Conservation (phyloP, 257 asterid genomes). For the Penstemon newberryi region DNA sequence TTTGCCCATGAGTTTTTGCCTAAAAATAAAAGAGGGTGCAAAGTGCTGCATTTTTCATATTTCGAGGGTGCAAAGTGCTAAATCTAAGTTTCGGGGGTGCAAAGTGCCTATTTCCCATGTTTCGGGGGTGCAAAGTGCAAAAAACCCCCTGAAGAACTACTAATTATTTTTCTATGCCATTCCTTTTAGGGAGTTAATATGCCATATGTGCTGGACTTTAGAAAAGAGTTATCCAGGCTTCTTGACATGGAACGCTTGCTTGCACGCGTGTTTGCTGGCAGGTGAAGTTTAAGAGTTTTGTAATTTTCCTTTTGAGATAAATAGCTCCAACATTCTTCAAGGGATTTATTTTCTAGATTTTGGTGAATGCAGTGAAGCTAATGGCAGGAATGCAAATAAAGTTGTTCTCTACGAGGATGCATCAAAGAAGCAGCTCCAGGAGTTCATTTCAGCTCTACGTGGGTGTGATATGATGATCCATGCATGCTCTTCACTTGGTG, state of each 20-base stretch:
- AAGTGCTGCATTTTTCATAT: too few relatives aligned
- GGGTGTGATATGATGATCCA: slow-evolving; percentile 76
- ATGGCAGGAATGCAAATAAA: slow-evolving; percentile 88
- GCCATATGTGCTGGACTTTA: slow-evolving; percentile 66
- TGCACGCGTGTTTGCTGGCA: slow-evolving; percentile 81
- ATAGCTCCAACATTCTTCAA: slow-evolving; percentile 12
- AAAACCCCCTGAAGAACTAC: slow-evolving; percentile 5
- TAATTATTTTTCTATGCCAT: neutral
- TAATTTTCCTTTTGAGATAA: slow-evolving; percentile 4
- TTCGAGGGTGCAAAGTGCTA: too few relatives aligned
- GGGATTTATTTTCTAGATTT: slow-evolving; percentile 24
- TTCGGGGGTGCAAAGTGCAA: too few relatives aligned
- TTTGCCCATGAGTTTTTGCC: too few relatives aligned
- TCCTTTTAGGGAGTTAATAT: slow-evolving; percentile 58
- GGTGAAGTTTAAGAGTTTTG: slow-evolving; percentile 46
- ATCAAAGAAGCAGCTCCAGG: slow-evolving; percentile 82
- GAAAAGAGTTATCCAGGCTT: slow-evolving; percentile 80
- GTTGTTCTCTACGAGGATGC: slow-evolving; percentile 92
- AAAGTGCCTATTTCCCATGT: too few relatives aligned
- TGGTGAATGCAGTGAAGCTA: slow-evolving; percentile 66
- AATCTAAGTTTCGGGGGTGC: too few relatives aligned
- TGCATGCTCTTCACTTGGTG: slow-evolving; percentile 72
- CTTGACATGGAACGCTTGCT: slow-evolving; percentile 96
- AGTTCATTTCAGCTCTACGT: slow-evolving; percentile 83
- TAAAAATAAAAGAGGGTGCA: too few relatives aligned